Base-by-base conservation (phyloP, 352 stramenopile species). In the Phytophthora kernoviae region DNA sequence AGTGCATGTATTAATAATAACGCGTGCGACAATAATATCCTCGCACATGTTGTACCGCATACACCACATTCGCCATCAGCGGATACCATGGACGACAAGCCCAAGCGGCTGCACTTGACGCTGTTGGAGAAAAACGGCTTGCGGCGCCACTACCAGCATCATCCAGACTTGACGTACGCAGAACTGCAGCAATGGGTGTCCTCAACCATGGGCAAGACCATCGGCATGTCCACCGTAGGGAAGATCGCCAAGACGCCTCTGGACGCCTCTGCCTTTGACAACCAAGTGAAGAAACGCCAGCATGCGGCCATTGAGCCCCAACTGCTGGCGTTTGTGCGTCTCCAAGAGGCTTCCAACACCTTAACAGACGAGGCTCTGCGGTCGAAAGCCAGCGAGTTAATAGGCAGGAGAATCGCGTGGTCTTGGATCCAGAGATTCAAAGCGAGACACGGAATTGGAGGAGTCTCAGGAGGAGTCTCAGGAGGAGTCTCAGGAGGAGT, bases 181-280 rank as follows among this genome's bases (percentile, higher is more conserved):
- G 37, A 43, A 3, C 37, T 43, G 37, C 37, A 43, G 37, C 12
- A 11, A 17, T 43, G 37, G 37, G 37, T 43, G 9, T 20, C 12
- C 37, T 43, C 37, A 8, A 43, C 9, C 3, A 43, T 20, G 37
- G 37, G 37, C 37, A 43, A 43, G 15, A 43, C 9, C 15, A 43
- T 43, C 9, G 37, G 37, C 12, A 15, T 21, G 37, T 43, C 37
- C 37, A 43, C 37, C 9, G 37, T 43, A 4, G 37, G 37, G 37
- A 43, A 43, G 37, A 43, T 43, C 37, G 37, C 18, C 12, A 43
- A 43, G 37, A 43, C 37, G 37, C 37, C 37, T 10, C 1, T 43
- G 37, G 37, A 21, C 37, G 14, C n/a, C 12, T 17, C 37, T 2
- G 37, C 15, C 37, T 21, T 2, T 8, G 10, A 17, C 1, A 2